Percentiles rank a stretch among this genome's conserved stretches.
These are phyloP conservation scores for Sporothrix protearum DNA, from an alignment of 2,329 filamentous ascomycete species.

Conservation along the genomic window DNA sequence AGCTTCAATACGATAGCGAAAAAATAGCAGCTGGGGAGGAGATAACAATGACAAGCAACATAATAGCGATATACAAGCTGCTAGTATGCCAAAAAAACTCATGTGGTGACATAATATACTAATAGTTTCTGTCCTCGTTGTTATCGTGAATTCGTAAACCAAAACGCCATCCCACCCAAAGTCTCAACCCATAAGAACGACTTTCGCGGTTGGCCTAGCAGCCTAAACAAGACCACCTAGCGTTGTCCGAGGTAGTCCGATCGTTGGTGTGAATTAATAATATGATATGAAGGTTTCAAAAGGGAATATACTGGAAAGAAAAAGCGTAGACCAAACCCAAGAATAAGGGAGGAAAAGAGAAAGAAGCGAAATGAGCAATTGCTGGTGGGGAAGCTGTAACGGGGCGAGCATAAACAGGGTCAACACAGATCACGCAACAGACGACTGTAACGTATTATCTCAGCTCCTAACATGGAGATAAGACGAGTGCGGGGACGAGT, in stretches of 20 bases:
- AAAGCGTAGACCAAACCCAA: too few species aligned
- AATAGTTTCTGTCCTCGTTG: not conserved
- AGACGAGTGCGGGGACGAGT: slow-evolving; percentile 16
- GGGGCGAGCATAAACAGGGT: not conserved
- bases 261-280: too few species aligned
- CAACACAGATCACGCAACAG: not conserved
- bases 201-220: not conserved
- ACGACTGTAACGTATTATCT: too few species aligned
- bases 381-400: not conserved
- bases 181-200: not conserved
- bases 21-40: not conserved
- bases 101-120: not conserved
- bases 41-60: not conserved
- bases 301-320: too few species aligned
- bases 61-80: too few species aligned
- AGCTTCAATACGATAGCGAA: too few species aligned
- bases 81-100: not conserved
- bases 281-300: too few species aligned
- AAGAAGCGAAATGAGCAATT: too few species aligned
- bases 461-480: slow-evolving; percentile 20
- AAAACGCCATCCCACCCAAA: not conserved
- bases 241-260: not conserved
- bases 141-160: not conserved
- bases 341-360: too few species aligned
- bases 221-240: not conserved